These are phyloP conservation scores for Wickerhamiella alocasiicola DNA, from an alignment of 805 yeast genomes.

Conservation along the genomic window DNA sequence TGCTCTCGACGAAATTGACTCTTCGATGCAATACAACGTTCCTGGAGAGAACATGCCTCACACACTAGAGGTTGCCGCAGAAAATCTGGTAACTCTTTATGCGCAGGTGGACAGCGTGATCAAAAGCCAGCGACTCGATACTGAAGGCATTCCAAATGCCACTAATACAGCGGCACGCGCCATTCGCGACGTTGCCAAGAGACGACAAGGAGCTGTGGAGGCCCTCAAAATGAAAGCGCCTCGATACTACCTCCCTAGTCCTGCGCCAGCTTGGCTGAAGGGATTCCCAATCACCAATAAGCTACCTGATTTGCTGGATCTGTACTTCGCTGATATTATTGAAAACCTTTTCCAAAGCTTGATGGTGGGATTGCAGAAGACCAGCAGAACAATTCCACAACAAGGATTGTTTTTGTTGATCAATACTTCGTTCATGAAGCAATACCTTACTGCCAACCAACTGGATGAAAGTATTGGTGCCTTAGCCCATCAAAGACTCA, in stretches of 20 bases:
- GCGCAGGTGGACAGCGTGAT: not conserved
- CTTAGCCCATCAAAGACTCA: slow-evolving; percentile 29
- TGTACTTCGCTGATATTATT: slow-evolving; percentile 63
- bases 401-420: slow-evolving; percentile 34
- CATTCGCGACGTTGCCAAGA: slow-evolving; percentile 52
- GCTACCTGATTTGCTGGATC: slow-evolving; percentile 23
- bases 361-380: slow-evolving; percentile 33
- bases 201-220: slow-evolving; percentile 38
- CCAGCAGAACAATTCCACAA: slow-evolving; percentile 16
- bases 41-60: slow-evolving; percentile 17
- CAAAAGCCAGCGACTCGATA: slow-evolving; percentile 33
- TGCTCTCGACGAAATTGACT: slow-evolving; percentile 48
- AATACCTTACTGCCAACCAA: slow-evolving; percentile 33
- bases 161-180: slow-evolving; percentile 63
- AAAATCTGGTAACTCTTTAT: slow-evolving; percentile 18
- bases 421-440: slow-evolving; percentile 19
- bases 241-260: slow-evolving; percentile 57
- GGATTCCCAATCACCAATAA: slow-evolving; percentile 32
- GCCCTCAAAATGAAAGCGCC: slow-evolving; percentile 42
- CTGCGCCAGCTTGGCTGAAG: slow-evolving; percentile 42
- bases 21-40: slow-evolving; percentile 26
- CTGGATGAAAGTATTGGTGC: slow-evolving; percentile 21
- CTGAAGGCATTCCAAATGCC: slow-evolving; percentile 61
- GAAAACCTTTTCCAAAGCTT: slow-evolving; percentile 48
- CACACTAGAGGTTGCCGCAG: slow-evolving; percentile 30